Conservation (phyloP, 305 asterid species). For the Stenogyne calaminthoides region DNA sequence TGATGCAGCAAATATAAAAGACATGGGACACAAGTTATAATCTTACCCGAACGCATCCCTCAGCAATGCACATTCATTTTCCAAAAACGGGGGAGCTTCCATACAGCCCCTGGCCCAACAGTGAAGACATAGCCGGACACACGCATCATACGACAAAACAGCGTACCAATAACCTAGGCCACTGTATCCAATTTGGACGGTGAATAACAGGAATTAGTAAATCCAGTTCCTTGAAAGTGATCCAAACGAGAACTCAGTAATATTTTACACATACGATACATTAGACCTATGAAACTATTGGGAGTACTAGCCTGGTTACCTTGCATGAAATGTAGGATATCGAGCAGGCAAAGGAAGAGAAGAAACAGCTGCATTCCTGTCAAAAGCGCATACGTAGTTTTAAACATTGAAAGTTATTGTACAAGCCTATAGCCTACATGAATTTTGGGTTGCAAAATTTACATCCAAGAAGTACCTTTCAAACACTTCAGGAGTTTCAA, state of each 20-base stretch:
- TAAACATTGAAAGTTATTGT: neutral
- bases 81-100: conserved; percentile 88
- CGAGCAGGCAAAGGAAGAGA: conserved; percentile 55
- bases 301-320: conserved; percentile 43
- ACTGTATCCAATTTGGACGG: conserved; percentile 46
- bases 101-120: conserved; percentile 83
- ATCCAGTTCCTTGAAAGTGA: conserved; percentile 7
- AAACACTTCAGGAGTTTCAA: conserved; percentile 45
- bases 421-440: neutral
- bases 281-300: conserved; percentile 7
- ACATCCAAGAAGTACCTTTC: conserved; percentile 18
- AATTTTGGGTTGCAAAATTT: neutral
- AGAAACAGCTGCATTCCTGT: conserved; percentile 67
- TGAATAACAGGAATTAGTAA: conserved; percentile 23
- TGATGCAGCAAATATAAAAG: too few relatives aligned
- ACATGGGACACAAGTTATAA: neutral
- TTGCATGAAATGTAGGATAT: conserved; percentile 90
- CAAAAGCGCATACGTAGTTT: conserved; percentile 15
- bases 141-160: conserved; percentile 87
- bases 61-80: conserved; percentile 83
- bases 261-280: neutral
- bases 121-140: conserved; percentile 89
- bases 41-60: conserved; percentile 79
- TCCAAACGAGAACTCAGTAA: neutral
- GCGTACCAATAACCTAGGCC: conserved; percentile 87